Evolutionary conservation across 2,329 filamentous ascomycete genomes (phyloP), one percentile per base, ranked within the genome.

Genomic region (Seiridium cupressi): DNA sequence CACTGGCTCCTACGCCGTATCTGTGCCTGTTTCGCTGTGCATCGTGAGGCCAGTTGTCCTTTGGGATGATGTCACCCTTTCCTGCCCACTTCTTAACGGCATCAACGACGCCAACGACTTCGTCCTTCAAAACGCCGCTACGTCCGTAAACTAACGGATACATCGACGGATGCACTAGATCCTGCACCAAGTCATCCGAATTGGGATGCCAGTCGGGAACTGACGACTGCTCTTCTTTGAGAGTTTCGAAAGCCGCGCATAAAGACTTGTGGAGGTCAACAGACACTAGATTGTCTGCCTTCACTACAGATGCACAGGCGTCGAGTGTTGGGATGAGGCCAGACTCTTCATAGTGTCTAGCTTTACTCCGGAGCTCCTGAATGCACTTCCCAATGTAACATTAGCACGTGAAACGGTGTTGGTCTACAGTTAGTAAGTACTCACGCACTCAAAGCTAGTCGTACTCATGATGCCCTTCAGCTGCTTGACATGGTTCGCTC

Each of bases 111-210:
- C 65, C 68, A 2, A 71, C 73, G 0, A 68, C 67, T 48, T 74
- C 71, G 0, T 73, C 68, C 1, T 60, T 49, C 44, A 81, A 65
- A 4, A 81, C 73, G 3, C 70, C 70, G 1, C 74, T 71, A 57
- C 70, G 68, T 4, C 77, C 76, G 61, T 81, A 84, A 1, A 84
- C 71, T 0, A 88, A 70, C 0, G 84, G 84, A 62, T 81, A 88
- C 59, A 88, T 73, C 2, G 83, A 87, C 5, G 85, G 84, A 64
- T 88, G 80, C 13, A 89, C 78, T 3, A 89, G 73, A 66, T 88
- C 81, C 4, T 83, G 78, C 1, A 89, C 84, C 65, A 76, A 79
- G 1, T 77, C 70, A 55, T 84, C 69, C 0, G 80, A 83, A 4
- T 77, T 71, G 0, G 84, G 85, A 69, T 88, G 83, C 78, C 80